Conservation (phyloP, 2,329 filamentous ascomycete genomes). For the Epichloe sylvatica region DNA sequence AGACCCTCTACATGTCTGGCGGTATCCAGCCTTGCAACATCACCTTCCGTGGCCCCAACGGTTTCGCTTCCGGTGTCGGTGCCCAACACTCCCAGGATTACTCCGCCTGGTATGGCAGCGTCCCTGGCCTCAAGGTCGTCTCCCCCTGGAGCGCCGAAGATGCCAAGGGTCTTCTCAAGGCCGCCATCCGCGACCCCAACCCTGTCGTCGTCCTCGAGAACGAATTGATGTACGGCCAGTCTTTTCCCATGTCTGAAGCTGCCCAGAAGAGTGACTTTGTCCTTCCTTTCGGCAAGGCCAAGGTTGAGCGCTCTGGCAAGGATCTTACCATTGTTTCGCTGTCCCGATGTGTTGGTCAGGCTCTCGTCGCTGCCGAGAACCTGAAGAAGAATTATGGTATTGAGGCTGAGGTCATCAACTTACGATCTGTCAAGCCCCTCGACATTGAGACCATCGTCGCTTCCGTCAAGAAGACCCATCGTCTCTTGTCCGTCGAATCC, state of each 20-base stretch:
- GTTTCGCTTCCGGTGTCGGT: conserved; percentile 87
- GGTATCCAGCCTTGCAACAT: conserved; percentile 99
- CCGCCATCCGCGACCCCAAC: conserved; percentile 95
- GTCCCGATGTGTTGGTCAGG: conserved; percentile 90
- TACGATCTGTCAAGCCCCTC: conserved; percentile 92
- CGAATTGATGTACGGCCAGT: conserved; percentile 81
- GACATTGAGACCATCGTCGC: conserved; percentile 92
- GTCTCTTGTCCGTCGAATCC: conserved; percentile 82
- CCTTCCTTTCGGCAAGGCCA: conserved; percentile 94
- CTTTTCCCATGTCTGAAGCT: conserved; percentile 94
- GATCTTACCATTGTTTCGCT: conserved; percentile 91
- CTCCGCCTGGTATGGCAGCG: conserved; percentile 96
- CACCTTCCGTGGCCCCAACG: conserved; percentile 98
- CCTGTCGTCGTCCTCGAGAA: conserved; percentile 86
- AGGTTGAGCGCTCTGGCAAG: conserved; percentile 92
- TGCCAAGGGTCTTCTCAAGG: conserved; percentile 95
- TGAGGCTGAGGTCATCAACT: conserved; percentile 93
- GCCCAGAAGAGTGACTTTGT: conserved; percentile 96
- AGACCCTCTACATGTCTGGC: conserved; percentile 99
- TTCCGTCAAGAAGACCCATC: conserved; percentile 96
- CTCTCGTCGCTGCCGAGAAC: conserved; percentile 72
- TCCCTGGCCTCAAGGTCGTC: conserved; percentile 94
- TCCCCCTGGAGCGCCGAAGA: conserved; percentile 97
- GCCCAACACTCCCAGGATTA: conserved; percentile 99
- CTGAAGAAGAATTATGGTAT: conserved; percentile 95